These are phyloP conservation scores for Ophiostoma quercus DNA, from an alignment of 2,329 filamentous ascomycete species.

Conservation along the genomic window DNA sequence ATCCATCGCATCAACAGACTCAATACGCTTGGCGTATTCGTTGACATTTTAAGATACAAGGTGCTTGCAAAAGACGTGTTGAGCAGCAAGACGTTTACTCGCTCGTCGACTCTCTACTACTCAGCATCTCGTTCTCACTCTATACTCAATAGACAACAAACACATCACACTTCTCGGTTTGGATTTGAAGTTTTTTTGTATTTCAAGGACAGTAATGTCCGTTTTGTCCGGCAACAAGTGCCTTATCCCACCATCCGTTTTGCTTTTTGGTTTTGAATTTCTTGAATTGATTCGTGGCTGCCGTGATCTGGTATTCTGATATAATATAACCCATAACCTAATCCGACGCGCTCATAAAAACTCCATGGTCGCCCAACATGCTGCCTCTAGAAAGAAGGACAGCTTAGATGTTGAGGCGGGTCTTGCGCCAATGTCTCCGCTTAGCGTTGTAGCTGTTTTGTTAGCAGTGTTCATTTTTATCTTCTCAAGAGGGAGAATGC, in stretches of 20 bases:
- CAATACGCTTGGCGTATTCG: too few relatives aligned
- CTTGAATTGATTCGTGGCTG: constrained; percentile 10
- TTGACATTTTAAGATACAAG: too few relatives aligned
- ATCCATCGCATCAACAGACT: too few relatives aligned
- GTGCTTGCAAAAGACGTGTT: too few relatives aligned
- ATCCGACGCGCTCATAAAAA: constrained; percentile 6
- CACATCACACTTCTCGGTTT: not conserved
- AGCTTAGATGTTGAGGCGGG: constrained; percentile 95
- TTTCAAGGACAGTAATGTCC: not conserved
- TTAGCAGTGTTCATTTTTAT: not conserved
- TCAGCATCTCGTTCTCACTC: not conserved
- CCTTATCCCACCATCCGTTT: too few relatives aligned
- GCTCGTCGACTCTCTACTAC: not conserved
- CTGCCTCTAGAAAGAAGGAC: too few relatives aligned
- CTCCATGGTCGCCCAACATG: constrained; percentile 19
- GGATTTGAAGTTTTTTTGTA: constrained; percentile 12
- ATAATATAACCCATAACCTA: not conserved
- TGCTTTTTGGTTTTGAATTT: too few relatives aligned
- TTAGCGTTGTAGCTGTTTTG: constrained; percentile 92
- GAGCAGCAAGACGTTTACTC: too few relatives aligned
- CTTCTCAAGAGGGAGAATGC: constrained; percentile 37
- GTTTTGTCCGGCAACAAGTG: not conserved
- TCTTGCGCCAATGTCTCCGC: constrained; percentile 99
- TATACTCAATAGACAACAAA: not conserved
- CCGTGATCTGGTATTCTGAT: not conserved